Base-by-base conservation (phyloP, 208 protist species). In the Vickermania ingenoplastis region DNA sequence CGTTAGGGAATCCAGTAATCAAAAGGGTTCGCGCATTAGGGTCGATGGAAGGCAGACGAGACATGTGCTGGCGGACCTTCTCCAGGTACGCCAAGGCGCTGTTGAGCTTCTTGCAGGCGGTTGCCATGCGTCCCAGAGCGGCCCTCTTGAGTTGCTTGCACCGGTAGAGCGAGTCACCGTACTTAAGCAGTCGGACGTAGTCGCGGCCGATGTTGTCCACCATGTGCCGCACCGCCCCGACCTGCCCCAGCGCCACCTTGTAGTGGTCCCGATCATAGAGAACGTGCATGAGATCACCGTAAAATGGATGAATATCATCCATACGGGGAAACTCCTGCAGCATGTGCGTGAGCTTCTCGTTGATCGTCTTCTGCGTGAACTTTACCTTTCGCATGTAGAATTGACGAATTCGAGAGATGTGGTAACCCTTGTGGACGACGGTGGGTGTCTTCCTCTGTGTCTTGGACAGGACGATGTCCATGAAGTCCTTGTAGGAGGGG, bases 301-400 rank as follows among this genome's bases (percentile, higher is more conserved):
- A 99, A 77, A 99, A 99, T 31, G 99, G 99, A 80, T 99, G 99
- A 56, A 99, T 97, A 65, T 99, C 98, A 56, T 98, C 96, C 66
- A 98, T 87, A 53, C 94, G 86, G 21, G 97, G 97, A 67, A 99
- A 99, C 52, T 98, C 83, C 53, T 89, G 81, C 29, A 99, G 72
- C 50, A 99, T 99, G 41, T 83, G 75, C 3, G 87, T 83, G 3
- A 99, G 81, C 72, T 98, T 98, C 57, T 99, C 98, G 64, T 99
- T 95, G 73, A 97, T 99, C 36, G 87, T 97, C 75, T 96, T 96
- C 77, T 99, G 97, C 3, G 97, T 98, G 74, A 90, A 99, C 81
- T 99, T 99, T 22, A 99, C 96, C 86, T 99, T 99, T 60, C 94
- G 86, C 89, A 99, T 99, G 82, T 99, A 99, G 62, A 99, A 99